These are phyloP conservation scores for Linnemannia zychae DNA, from an alignment of 192 early-diverging fungal species.

Conservation along the genomic window DNA sequence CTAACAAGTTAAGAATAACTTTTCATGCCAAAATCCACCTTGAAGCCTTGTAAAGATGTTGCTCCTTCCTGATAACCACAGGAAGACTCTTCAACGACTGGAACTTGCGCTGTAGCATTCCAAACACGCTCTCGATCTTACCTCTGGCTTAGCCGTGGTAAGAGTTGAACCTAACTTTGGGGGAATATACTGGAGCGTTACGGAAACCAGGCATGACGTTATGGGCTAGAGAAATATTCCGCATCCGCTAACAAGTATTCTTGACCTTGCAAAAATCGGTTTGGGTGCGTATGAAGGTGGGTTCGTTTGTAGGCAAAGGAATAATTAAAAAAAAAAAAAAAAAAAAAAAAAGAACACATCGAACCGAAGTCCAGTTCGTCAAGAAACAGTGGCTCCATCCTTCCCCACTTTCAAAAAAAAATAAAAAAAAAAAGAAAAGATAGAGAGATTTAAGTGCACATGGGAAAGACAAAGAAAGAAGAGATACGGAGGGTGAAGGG, in stretches of 20 bases:
- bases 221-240: background rate
- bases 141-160: constrained; percentile 7
- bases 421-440: no score
- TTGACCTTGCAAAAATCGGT: background rate
- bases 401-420: no score
- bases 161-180: constrained; percentile 17
- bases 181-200: background rate
- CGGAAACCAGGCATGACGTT: constrained; percentile 15
- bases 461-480: no score
- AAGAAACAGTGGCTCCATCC: no score
- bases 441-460: no score
- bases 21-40: constrained; percentile 21
- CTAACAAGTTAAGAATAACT: constrained; percentile 17
- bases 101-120: constrained; percentile 26
- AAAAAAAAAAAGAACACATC: no score
- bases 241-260: constrained; percentile 15
- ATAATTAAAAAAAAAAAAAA: no score
- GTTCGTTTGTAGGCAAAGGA: background rate
- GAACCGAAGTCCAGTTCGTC: no score
- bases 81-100: constrained; percentile 14
- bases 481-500: no score
- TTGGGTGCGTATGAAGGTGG: background rate
- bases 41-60: background rate
- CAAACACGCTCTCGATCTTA: constrained; percentile 27
- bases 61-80: background rate